Evolutionary conservation across 2,329 filamentous ascomycete species (phyloP).

Genomic region (Fusarium tjaetaba): DNA sequence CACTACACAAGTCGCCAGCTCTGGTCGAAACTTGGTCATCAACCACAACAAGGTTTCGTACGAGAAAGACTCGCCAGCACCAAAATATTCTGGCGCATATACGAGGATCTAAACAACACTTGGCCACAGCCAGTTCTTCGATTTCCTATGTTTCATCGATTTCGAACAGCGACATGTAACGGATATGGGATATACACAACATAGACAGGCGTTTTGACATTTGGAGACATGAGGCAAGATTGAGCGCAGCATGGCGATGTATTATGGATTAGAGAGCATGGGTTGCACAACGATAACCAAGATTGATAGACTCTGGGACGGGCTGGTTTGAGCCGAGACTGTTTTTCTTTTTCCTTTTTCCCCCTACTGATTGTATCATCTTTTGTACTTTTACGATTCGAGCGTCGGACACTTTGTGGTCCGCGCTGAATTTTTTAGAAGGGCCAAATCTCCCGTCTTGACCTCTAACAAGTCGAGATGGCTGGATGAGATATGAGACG

Average conservation of each 20-base stretch:
- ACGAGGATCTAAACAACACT: background rate
- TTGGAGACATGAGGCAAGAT: constrained; percentile 13
- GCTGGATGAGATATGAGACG: constrained; percentile 21
- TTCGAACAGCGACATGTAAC: constrained; percentile 28
- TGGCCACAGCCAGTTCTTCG: background rate
- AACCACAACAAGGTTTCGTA: constrained; percentile 47
- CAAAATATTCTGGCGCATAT: constrained; percentile 42
- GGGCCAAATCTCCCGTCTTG: constrained; percentile 28
- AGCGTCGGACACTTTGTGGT: constrained; percentile 13
- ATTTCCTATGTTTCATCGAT: constrained; percentile 5
- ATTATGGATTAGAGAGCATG: constrained; percentile 29
- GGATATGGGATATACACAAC: constrained; percentile 25
- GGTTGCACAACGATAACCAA: constrained; percentile 9
- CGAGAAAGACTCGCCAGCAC: constrained; percentile 46
- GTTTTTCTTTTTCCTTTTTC: background rate
- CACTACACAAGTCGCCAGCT: constrained; percentile 36
- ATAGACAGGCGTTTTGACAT: constrained; percentile 38
- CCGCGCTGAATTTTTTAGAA: constrained; percentile 25
- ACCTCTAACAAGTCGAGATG: constrained; percentile 16
- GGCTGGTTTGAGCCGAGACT: constrained; percentile 14
- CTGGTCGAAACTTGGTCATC: constrained; percentile 44
- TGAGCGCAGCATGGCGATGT: constrained; percentile 27
- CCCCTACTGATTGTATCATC: background rate
- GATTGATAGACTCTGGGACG: constrained; percentile 16
- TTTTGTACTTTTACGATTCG: constrained; percentile 24